Percentiles rank a stretch among this genome's conserved stretches.
These are phyloP conservation scores for Botryosphaeria dothidea DNA, from an alignment of 2,329 filamentous ascomycete genomes.

Conservation along the genomic window DNA sequence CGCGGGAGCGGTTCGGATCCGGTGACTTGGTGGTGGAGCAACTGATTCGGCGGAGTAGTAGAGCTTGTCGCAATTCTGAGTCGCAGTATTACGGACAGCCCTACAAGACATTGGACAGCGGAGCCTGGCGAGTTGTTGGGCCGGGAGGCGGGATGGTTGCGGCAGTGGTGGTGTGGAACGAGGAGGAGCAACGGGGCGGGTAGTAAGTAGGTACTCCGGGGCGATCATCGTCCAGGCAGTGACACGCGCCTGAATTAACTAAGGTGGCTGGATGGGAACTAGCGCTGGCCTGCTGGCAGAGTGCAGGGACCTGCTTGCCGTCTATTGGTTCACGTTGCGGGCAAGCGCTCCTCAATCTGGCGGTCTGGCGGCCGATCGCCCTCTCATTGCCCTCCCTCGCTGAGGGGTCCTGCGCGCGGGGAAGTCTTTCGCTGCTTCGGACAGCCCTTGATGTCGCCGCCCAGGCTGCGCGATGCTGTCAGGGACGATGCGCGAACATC, in stretches of 20 bases:
- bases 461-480: not conserved
- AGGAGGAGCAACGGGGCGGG: not conserved
- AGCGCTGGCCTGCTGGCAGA: not conserved
- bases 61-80: constrained; percentile 8
- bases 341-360: not conserved
- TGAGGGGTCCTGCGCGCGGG: not conserved
- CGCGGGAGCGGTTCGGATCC: not conserved
- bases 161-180: not conserved
- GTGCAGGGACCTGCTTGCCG: constrained; percentile 7
- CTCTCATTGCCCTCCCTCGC: not conserved
- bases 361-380: not conserved
- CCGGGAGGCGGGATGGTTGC: not conserved
- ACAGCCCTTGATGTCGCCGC: not conserved
- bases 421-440: not conserved
- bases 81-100: constrained; percentile 15
- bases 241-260: constrained; percentile 9
- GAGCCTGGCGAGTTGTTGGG: not conserved
- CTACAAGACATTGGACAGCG: constrained; percentile 18
- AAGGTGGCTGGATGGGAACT: constrained; percentile 2
- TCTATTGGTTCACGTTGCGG: no score
- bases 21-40: constrained; percentile 11
- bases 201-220: not conserved
- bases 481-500: not conserved
- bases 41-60: constrained; percentile 4
- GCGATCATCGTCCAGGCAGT: constrained; percentile 8